phyloP scores from a whole-genome alignment of 2,329 filamentous ascomycete genomes.

The Whalleya microplaca region DNA sequence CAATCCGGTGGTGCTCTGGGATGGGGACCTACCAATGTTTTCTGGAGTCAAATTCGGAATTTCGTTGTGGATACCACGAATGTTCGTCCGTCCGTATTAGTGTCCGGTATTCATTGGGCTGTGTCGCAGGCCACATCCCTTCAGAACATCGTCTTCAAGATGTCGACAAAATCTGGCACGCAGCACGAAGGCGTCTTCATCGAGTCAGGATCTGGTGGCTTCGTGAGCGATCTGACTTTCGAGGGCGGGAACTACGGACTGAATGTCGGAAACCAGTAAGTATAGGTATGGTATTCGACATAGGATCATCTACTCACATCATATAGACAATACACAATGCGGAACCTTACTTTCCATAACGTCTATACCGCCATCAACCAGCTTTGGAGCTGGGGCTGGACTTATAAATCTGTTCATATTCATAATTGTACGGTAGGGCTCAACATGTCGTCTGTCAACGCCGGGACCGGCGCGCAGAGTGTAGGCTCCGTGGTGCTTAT shows the following conservation, averaged over 20 bases:
- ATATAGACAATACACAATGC: constrained; percentile 73
- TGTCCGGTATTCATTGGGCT: constrained; percentile 68
- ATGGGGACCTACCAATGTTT: constrained; percentile 61
- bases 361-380: constrained; percentile 70
- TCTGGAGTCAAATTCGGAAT: constrained; percentile 63
- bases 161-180: constrained; percentile 50
- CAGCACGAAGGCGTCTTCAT: constrained; percentile 63
- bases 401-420: constrained; percentile 68
- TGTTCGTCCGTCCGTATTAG: constrained; percentile 48
- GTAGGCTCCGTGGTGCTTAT: constrained; percentile 77
- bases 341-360: constrained; percentile 68
- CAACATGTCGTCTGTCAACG: constrained; percentile 61
- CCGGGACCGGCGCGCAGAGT: constrained; percentile 49
- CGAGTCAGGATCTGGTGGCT: constrained; percentile 67
- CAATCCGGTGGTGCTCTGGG: constrained; percentile 43
- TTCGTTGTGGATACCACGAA: constrained; percentile 58
- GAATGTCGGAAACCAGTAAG: constrained; percentile 54
- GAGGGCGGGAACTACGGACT: constrained; percentile 71
- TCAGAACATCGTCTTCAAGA: constrained; percentile 60
- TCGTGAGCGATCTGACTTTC: constrained; percentile 71
- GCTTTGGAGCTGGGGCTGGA: constrained; percentile 79
- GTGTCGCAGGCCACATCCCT: constrained; percentile 66
- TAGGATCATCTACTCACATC: constrained; percentile 40
- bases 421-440: constrained; percentile 67
- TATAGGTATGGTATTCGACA: constrained; percentile 25